Conservation (phyloP, 352 stramenopile species). For the Phytophthora meadii region DNA sequence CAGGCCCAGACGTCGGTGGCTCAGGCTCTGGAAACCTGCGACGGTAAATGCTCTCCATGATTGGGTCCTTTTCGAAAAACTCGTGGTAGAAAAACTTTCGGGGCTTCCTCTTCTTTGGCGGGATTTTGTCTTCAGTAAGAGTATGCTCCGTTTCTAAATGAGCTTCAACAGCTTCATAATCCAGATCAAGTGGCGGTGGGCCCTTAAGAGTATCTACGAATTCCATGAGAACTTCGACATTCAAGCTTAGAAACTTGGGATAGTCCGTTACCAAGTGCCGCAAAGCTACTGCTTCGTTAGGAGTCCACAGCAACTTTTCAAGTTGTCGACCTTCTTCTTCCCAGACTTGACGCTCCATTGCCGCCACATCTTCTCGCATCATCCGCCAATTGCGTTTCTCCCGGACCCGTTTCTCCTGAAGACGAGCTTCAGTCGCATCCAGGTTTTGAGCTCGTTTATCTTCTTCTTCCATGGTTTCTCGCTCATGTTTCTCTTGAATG, state of each 20-base stretch:
- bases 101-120: constrained; percentile 48
- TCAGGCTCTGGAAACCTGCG: constrained; percentile 12
- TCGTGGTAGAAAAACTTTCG: constrained; percentile 78
- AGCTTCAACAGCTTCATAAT: constrained; percentile 56
- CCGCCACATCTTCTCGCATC: constrained; percentile 68
- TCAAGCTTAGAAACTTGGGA: constrained; percentile 40
- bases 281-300: constrained; percentile 43
- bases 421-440: constrained; percentile 14
- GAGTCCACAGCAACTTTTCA: constrained; percentile 59
- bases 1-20: constrained; percentile 23
- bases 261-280: constrained; percentile 39
- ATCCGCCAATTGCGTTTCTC: constrained; percentile 50
- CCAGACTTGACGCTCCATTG: constrained; percentile 56
- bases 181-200: constrained; percentile 54
- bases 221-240: constrained; percentile 55
- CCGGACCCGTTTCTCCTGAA: constrained; percentile 44
- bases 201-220: constrained; percentile 24
- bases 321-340: constrained; percentile 55
- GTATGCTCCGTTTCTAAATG: constrained; percentile 39
- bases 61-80: constrained; percentile 70
- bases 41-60: constrained; percentile 36
- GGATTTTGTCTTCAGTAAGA: constrained; percentile 44
- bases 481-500: constrained; percentile 54
- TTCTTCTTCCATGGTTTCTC: constrained; percentile 53
- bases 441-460: constrained; percentile 32